These are phyloP conservation scores for Bassia scoparia DNA, from an alignment of 148 eudicot genomes.

Conservation along the genomic window DNA sequence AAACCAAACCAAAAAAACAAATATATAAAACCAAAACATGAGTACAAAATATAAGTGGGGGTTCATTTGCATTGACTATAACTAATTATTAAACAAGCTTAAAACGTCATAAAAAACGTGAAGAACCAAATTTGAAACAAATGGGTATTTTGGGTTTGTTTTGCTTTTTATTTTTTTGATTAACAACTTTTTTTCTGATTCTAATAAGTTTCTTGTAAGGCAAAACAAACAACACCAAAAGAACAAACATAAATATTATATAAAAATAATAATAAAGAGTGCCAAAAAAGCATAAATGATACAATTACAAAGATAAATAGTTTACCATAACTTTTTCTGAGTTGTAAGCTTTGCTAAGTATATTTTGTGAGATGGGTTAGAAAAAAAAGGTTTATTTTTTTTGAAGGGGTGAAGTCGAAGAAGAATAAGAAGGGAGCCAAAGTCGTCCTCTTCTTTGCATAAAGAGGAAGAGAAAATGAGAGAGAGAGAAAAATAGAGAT, in stretches of 20 bases:
- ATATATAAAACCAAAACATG: background rate
- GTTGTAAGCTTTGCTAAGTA: slow-evolving; percentile 14
- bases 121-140: slow-evolving; percentile 24
- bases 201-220: slow-evolving; percentile 20
- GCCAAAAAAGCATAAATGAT: slow-evolving; percentile 5
- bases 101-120: slow-evolving; percentile 24
- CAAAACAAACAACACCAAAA: slow-evolving; percentile 13
- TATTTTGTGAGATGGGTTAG: too few species aligned
- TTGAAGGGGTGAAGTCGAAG: slow-evolving; percentile 17
- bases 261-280: background rate
- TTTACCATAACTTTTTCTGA: slow-evolving; percentile 5
- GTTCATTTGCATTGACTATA: slow-evolving; percentile 30
- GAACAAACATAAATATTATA: background rate
- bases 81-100: slow-evolving; percentile 14
- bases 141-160: slow-evolving; percentile 26
- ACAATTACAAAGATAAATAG: background rate
- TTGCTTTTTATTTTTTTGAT: background rate
- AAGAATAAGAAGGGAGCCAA: slow-evolving; percentile 20
- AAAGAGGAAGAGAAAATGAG: background rate
- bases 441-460: slow-evolving; percentile 30
- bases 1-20: background rate
- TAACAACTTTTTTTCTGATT: background rate
- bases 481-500: slow-evolving; percentile 11
- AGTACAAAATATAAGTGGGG: slow-evolving; percentile 12
- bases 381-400: too few species aligned